Percentiles rank a stretch among this genome's conserved stretches.
Conservation (phyloP, 2,329 filamentous ascomycete species). For the Plenodomus biglobosus region DNA sequence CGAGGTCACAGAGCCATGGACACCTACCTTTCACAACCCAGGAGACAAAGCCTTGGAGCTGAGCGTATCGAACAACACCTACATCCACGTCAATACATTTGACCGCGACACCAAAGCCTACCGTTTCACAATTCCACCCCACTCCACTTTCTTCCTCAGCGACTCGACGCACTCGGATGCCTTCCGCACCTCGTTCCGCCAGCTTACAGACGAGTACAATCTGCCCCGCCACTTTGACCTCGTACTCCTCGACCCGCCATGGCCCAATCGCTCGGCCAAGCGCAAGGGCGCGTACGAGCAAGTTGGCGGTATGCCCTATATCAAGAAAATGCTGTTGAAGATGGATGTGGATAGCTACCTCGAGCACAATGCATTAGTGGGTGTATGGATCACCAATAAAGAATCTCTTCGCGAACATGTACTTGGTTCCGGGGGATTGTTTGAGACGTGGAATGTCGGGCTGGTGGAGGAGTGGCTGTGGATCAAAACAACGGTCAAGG, state of each 20-base stretch:
- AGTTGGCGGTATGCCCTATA: slow-evolving; percentile 50
- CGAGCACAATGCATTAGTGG: slow-evolving; percentile 55
- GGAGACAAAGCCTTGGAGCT: slow-evolving; percentile 25
- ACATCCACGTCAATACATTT: slow-evolving; percentile 1
- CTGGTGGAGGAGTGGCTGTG: slow-evolving; percentile 73
- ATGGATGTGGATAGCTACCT: slow-evolving; percentile 52
- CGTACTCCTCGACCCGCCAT: slow-evolving; percentile 74
- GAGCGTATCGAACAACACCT: slow-evolving; percentile 19
- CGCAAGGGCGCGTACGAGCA: slow-evolving; percentile 58
- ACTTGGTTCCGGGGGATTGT: slow-evolving; percentile 60
- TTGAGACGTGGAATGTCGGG: slow-evolving; percentile 67
- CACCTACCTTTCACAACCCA: slow-evolving; percentile 36
- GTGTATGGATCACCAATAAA: slow-evolving; percentile 79
- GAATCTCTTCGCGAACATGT: slow-evolving; percentile 56
- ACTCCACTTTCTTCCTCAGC: slow-evolving; percentile 55
- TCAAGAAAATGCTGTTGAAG: slow-evolving; percentile 45
- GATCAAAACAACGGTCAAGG: slow-evolving; percentile 69
- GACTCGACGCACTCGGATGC: slow-evolving; percentile 41
- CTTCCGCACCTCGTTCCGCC: slow-evolving; percentile 44
- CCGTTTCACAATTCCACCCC: slow-evolving; percentile 52
- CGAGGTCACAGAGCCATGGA: slow-evolving; percentile 26
- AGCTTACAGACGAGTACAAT: slow-evolving; percentile 43
- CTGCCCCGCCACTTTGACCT: slow-evolving; percentile 62
- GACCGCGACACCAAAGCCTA: slow-evolving; percentile 15
- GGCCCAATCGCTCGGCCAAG: slow-evolving; percentile 75